Conservation (phyloP, 768 basidiomycete genomes). For the Calocybe cyanea region DNA sequence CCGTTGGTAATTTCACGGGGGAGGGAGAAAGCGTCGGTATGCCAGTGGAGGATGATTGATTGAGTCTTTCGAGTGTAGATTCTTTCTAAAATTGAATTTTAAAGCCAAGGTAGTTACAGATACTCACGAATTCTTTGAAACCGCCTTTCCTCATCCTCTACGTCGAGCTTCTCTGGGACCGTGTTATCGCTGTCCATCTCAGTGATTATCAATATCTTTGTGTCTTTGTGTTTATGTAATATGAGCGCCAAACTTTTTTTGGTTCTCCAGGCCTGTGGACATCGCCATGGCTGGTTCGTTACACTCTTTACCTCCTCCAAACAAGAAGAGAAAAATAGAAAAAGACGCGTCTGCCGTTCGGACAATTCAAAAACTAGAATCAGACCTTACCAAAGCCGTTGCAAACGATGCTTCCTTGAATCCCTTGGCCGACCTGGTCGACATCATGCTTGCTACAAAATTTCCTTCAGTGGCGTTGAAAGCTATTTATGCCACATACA, state of each 20-base stretch:
- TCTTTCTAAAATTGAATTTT: not conserved
- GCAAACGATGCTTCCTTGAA: slow-evolving; percentile 66
- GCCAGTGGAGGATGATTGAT: not conserved
- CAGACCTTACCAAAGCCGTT: slow-evolving; percentile 50
- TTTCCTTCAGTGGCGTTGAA: slow-evolving; percentile 62
- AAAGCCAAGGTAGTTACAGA: not conserved
- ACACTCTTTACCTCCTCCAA: slow-evolving; percentile 47
- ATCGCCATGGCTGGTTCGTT: slow-evolving; percentile 23
- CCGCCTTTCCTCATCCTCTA: slow-evolving; percentile 12
- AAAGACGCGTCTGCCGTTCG: slow-evolving; percentile 20
- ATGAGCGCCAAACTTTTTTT: too few species aligned
- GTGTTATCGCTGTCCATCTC: not conserved
- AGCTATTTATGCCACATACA: slow-evolving; percentile 77
- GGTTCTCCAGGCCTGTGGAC: too few species aligned
- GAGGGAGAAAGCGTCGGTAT: not conserved
- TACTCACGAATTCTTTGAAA: slow-evolving; percentile 12
- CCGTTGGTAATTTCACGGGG: not conserved
- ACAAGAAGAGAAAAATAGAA: slow-evolving; percentile 48
- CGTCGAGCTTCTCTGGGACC: slow-evolving; percentile 8
- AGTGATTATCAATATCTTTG: not conserved
- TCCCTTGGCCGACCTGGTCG: slow-evolving; percentile 68
- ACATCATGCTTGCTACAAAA: slow-evolving; percentile 43
- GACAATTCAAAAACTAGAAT: slow-evolving; percentile 40
- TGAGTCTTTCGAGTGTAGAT: slow-evolving; percentile 13
- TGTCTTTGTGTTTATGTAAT: too few species aligned